Evolutionary conservation across 257 asterid species (phyloP).

Genomic region (Nemophila menziesii): DNA sequence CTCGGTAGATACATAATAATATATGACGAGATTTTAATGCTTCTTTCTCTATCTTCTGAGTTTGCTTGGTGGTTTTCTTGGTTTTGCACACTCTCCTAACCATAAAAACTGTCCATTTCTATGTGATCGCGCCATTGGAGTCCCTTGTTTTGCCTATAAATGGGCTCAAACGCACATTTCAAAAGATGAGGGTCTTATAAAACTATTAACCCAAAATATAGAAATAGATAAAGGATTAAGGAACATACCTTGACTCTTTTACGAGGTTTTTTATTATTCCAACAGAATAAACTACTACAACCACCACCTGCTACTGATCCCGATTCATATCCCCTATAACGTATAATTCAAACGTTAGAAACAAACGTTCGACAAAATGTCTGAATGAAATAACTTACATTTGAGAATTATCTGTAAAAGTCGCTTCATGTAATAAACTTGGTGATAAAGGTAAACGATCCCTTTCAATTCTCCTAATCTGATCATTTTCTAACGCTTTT

Average conservation of each 20-base stretch:
- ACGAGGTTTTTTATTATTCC: slow-evolving; percentile 50
- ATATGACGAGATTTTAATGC: background rate
- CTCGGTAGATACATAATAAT: background rate
- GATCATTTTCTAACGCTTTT: slow-evolving; percentile 30
- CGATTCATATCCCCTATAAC: slow-evolving; percentile 81
- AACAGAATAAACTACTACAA: slow-evolving; percentile 76
- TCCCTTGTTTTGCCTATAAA: slow-evolving; percentile 40
- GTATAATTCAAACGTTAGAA: background rate
- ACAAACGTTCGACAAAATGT: background rate
- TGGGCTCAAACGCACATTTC: too few species aligned
- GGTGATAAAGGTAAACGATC: slow-evolving; percentile 61
- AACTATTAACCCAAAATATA: too few species aligned
- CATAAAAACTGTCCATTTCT: slow-evolving; percentile 48
- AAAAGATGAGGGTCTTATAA: too few species aligned
- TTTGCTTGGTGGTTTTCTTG: slow-evolving; percentile 34
- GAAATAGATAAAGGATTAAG: too few species aligned
- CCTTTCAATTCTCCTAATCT: slow-evolving; percentile 32
- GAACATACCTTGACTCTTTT: slow-evolving; percentile 36
- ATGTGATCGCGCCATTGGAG: slow-evolving; percentile 36
- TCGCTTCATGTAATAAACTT: slow-evolving; percentile 73
- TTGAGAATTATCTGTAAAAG: slow-evolving; percentile 36
- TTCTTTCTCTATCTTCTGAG: slow-evolving; percentile 25
- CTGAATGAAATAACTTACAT: slow-evolving; percentile 37
- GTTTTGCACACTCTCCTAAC: slow-evolving; percentile 71
- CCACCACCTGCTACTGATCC: slow-evolving; percentile 66